Evolutionary conservation across 2,329 filamentous ascomycete species (phyloP).

Genomic region (Thelonectria olida): DNA sequence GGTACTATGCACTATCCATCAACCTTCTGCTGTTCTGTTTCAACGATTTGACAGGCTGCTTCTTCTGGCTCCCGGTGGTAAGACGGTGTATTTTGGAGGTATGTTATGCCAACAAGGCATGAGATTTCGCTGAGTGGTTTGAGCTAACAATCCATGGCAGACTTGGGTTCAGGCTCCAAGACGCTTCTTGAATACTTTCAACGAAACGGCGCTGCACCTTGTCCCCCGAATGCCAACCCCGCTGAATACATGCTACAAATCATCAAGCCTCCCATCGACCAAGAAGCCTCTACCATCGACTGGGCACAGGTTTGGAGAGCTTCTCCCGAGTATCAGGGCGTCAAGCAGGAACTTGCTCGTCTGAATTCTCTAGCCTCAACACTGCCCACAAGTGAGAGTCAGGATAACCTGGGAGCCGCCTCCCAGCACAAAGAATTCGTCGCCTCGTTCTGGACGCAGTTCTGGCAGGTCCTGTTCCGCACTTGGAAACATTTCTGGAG

Average conservation of each 20-base stretch:
- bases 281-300: slow-evolving; percentile 49
- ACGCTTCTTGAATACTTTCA: slow-evolving; percentile 68
- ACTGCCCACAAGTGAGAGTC: neutral
- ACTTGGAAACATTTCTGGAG: slow-evolving; percentile 45
- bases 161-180: slow-evolving; percentile 52
- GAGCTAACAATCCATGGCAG: neutral
- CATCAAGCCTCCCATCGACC: slow-evolving; percentile 38
- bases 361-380: slow-evolving; percentile 24
- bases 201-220: slow-evolving; percentile 64
- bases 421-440: slow-evolving; percentile 45
- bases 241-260: slow-evolving; percentile 72
- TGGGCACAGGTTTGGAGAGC: slow-evolving; percentile 52
- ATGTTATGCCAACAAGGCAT: slow-evolving; percentile 37
- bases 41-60: slow-evolving; percentile 63
- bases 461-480: slow-evolving; percentile 49
- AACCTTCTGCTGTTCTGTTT: slow-evolving; percentile 56
- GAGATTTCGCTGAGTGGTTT: neutral
- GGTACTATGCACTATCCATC: slow-evolving; percentile 57
- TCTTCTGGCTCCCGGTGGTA: slow-evolving; percentile 64
- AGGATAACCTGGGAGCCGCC: neutral
- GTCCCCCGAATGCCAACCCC: slow-evolving; percentile 66
- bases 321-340: slow-evolving; percentile 49
- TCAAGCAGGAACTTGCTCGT: slow-evolving; percentile 37
- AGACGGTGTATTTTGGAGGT: slow-evolving; percentile 68
- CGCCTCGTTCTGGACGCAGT: slow-evolving; percentile 43